phyloP scores from a whole-genome alignment of 2,329 filamentous ascomycete genomes.

The Aquanectria penicillioides region DNA sequence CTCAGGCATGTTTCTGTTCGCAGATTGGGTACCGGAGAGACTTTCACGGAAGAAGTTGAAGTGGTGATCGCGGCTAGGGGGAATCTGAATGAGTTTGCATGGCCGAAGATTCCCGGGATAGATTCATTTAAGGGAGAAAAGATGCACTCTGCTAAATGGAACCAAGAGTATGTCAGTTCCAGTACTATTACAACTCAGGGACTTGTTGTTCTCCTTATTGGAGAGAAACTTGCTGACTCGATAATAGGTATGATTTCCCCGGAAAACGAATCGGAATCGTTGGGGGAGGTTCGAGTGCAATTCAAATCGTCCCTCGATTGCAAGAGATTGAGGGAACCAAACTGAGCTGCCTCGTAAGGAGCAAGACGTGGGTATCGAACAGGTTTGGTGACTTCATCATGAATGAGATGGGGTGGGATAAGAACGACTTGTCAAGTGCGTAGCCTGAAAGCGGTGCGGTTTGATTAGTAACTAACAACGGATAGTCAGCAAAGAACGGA shows the following conservation, averaged over 20 bases:
- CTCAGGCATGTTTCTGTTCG: slow-evolving; percentile 7
- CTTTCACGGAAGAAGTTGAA: slow-evolving; percentile 6
- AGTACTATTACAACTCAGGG: too few relatives aligned
- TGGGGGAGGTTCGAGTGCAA: slow-evolving; percentile 16
- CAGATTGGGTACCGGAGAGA: background rate
- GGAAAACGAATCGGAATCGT: slow-evolving; percentile 10
- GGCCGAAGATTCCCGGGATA: slow-evolving; percentile 9
- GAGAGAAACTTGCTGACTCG: background rate
- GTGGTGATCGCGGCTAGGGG: slow-evolving; percentile 12
- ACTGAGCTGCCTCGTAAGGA: slow-evolving; percentile 1
- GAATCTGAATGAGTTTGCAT: slow-evolving; percentile 6
- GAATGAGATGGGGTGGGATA: background rate
- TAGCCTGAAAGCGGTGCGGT: too few relatives aligned
- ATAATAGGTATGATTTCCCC: slow-evolving; percentile 1
- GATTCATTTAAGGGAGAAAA: slow-evolving; percentile 1
- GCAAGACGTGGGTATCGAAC: slow-evolving; percentile 10
- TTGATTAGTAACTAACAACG: too few relatives aligned
- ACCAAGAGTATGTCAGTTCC: background rate
- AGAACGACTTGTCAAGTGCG: too few relatives aligned
- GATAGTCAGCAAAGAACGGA: too few relatives aligned
- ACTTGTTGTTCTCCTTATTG: too few relatives aligned
- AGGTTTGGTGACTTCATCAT: background rate
- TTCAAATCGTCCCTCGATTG: slow-evolving; percentile 15
- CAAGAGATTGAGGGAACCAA: background rate
- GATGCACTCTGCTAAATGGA: slow-evolving; percentile 19